Conservation (phyloP, 2,329 filamentous ascomycete genomes). For the Ophiocordyceps camponoti-saundersi region DNA sequence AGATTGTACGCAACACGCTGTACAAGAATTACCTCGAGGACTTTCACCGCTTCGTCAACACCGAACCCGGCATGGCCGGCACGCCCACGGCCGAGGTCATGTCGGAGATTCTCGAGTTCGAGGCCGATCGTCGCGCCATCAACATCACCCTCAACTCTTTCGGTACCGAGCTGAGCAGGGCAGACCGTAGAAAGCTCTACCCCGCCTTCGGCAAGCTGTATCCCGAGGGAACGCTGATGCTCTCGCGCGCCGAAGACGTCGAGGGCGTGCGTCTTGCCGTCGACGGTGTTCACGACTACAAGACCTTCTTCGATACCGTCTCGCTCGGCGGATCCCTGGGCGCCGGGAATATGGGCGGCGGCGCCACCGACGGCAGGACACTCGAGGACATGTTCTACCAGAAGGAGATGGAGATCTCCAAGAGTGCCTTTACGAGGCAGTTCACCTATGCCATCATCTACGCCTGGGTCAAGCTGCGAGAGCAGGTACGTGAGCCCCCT, state of each 20-base stretch:
- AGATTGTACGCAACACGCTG: conserved; percentile 94
- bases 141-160: conserved; percentile 99
- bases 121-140: conserved; percentile 90
- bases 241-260: conserved; percentile 84
- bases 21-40: conserved; percentile 99
- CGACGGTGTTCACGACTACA: conserved; percentile 86
- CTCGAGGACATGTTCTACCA: conserved; percentile 97
- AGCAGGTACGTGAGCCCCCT: conserved; percentile 57
- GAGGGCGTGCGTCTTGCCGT: conserved; percentile 89
- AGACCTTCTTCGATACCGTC: conserved; percentile 86
- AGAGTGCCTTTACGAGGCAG: conserved; percentile 85
- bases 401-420: conserved; percentile 98
- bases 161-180: conserved; percentile 86
- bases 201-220: conserved; percentile 82
- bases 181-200: conserved; percentile 90
- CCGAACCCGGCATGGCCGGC: conserved; percentile 66
- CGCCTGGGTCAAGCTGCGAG: conserved; percentile 91
- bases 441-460: conserved; percentile 94
- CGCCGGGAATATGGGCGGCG: conserved; percentile 70
- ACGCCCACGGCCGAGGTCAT: conserved; percentile 90
- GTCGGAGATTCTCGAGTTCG: conserved; percentile 90
- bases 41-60: conserved; percentile 89
- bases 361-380: conserved; percentile 69
- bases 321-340: conserved; percentile 56
- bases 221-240: conserved; percentile 86